phyloP scores from a whole-genome alignment of 176 grass and related monocot species.

The Themeda triandra region DNA sequence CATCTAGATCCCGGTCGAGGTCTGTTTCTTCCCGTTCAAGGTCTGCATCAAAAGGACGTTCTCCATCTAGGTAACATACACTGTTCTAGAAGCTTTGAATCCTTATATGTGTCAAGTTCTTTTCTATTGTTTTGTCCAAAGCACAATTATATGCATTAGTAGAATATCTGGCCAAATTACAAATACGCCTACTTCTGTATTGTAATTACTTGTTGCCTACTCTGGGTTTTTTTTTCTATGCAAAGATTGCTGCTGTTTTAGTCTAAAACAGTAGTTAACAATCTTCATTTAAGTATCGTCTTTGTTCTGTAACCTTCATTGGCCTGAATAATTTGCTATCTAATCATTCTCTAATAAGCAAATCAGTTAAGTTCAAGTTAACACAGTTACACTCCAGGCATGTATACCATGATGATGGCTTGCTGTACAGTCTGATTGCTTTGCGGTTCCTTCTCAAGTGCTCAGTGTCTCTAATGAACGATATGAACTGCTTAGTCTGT shows the following conservation, averaged over 20 bases:
- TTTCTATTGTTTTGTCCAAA: not conserved
- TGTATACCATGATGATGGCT: not conserved
- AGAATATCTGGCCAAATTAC: not conserved
- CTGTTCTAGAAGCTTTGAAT: not conserved
- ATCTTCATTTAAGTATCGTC: not conserved
- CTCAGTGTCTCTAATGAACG: constrained; percentile 13
- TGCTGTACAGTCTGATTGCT: not conserved
- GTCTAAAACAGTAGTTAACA: not conserved
- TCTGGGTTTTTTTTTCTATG: not conserved
- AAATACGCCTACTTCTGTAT: not conserved
- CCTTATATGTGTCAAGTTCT: not conserved
- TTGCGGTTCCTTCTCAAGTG: constrained; percentile 11
- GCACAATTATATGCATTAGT: not conserved
- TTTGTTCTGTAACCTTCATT: not conserved
- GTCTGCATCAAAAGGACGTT: constrained; percentile 47
- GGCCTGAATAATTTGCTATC: not conserved
- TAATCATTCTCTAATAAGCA: not conserved
- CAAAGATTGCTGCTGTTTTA: not conserved
- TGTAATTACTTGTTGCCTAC: not conserved
- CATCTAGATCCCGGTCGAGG: constrained; percentile 57
- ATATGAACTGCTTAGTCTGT: constrained; percentile 34
- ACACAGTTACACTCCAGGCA: not conserved
- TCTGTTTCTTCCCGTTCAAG: constrained; percentile 61
- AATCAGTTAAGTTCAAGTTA: not conserved
- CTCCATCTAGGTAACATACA: constrained; percentile 45